Evolutionary conservation across 441 rosid genomes (phyloP), one percentile per base, ranked within the genome.

Genomic region (Mallotus japonicus): DNA sequence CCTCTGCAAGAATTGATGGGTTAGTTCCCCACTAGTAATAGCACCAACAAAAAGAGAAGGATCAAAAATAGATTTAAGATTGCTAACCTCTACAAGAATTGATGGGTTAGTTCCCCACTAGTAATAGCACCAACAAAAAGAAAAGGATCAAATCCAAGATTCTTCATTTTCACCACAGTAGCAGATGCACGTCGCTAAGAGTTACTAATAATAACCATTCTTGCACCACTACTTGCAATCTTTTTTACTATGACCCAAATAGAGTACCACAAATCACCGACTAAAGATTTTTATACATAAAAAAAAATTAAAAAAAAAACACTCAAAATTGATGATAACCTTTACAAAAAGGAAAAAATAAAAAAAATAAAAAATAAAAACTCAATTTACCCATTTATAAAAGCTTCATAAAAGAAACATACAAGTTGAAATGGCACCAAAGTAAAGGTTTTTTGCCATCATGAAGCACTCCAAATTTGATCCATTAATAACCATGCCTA

Each of bases 401-500:
- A 80, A 84, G 78, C 66, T 63, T 68, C 73, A 47, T 73, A 53
- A 81, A 53, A 73, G 72, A 69, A 76, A 83, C 95, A 63, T 89
- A 94, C 97, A 81, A 13, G 97, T 84, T 15, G 92, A 85, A 75
- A 90, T 88, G 2, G 97, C 97, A n/a, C 95, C 97, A 0, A 97
- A 94, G 77, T 92, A 94, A 54, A n/a, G 99, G 97, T 62, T 86
- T 83, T 72, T 88, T 92, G 53, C 96, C 97, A 75, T 94, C 97
- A 75, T 92, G 99, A 79, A 94, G 97, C 20, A 94, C 97, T 72
- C 99, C 99, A 71, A 87, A 94, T 70, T 94, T n/a, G 99, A 87
- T 92, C 99, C 75, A 94, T n/a, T n/a, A n/a, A 83, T 62, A 94
- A 84, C 99, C 97, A 94, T 40, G 90, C 97, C 99, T 94, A 85